phyloP scores from a whole-genome alignment of 768 basidiomycete genomes.

The Phallus indusiatus region DNA sequence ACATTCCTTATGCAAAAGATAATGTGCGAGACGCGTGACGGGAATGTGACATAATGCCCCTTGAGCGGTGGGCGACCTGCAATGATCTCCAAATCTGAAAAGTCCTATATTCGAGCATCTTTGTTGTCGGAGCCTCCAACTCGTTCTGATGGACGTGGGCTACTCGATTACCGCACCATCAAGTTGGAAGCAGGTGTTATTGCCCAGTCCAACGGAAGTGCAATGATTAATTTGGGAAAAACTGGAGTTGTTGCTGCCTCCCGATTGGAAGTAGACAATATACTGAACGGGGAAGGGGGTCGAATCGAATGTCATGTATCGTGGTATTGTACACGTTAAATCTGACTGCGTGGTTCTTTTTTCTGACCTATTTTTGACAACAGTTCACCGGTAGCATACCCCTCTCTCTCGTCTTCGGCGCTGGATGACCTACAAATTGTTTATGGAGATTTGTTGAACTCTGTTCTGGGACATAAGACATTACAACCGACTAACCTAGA shows the following conservation, averaged over 20 bases:
- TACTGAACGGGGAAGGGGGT: constrained; percentile 45
- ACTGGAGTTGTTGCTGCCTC: constrained; percentile 74
- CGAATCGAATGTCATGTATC: constrained; percentile 59
- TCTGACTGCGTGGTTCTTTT: neutral
- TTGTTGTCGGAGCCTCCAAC: constrained; percentile 48
- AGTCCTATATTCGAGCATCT: constrained; percentile 63
- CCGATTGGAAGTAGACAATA: constrained; percentile 68
- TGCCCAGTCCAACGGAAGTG: constrained; percentile 80
- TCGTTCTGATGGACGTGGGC: constrained; percentile 68
- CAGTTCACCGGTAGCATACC: constrained; percentile 78
- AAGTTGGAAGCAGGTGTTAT: constrained; percentile 69
- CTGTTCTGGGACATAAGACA: constrained; percentile 56
- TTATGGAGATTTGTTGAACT: constrained; percentile 50
- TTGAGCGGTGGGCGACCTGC: too few relatives aligned
- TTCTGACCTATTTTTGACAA: constrained; percentile 13
- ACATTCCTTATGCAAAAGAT: too few relatives aligned
- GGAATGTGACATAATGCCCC: neutral
- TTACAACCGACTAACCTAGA: constrained; percentile 56
- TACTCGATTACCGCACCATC: constrained; percentile 58
- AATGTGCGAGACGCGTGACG: neutral
- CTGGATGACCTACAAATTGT: constrained; percentile 75
- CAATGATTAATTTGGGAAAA: constrained; percentile 65
- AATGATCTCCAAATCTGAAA: constrained; percentile 60
- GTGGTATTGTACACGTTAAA: constrained; percentile 44
- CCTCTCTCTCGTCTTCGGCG: constrained; percentile 48